Conservation (phyloP, 2,329 filamentous ascomycete species). For the Sporothrix variecibatus region DNA sequence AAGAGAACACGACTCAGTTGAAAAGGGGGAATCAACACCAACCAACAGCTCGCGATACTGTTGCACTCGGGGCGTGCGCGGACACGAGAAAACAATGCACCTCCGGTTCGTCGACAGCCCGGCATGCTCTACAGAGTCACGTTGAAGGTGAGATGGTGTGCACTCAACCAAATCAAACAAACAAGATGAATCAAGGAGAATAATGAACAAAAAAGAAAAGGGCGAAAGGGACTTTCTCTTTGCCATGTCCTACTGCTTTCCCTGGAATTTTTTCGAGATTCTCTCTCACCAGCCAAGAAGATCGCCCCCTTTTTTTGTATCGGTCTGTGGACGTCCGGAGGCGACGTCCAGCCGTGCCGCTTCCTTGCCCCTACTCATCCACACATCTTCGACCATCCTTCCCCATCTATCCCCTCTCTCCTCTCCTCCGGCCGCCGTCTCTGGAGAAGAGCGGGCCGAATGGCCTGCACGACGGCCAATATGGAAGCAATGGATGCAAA, state of each 20-base stretch:
- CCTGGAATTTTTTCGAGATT: not conserved
- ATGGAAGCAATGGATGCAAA: constrained; percentile 1
- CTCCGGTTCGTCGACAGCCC: not conserved
- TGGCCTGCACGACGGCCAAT: constrained; percentile 17
- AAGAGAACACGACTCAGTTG: not conserved
- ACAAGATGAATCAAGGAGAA: not conserved
- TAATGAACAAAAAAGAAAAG: not conserved
- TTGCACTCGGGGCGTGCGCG: not conserved
- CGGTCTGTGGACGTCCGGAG: constrained; percentile 11
- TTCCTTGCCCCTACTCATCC: not conserved
- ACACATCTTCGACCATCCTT: constrained; percentile 4
- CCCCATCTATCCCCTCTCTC: constrained; percentile 1
- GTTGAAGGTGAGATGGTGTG: not conserved
- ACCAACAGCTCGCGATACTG: not conserved
- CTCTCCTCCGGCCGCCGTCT: constrained; percentile 2
- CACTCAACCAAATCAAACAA: not conserved
- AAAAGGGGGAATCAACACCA: not conserved
- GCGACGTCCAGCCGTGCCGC: constrained; percentile 21
- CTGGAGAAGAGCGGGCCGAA: constrained; percentile 22
- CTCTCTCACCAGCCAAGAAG: not conserved
- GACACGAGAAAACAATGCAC: not conserved
- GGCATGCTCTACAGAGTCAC: not conserved
- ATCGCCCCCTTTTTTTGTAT: not conserved
- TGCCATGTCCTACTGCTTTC: not conserved
- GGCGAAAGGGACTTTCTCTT: not conserved